Evolutionary conservation across 2,329 filamentous ascomycete genomes (phyloP).

Genomic region (Phialocephala subalpina): DNA sequence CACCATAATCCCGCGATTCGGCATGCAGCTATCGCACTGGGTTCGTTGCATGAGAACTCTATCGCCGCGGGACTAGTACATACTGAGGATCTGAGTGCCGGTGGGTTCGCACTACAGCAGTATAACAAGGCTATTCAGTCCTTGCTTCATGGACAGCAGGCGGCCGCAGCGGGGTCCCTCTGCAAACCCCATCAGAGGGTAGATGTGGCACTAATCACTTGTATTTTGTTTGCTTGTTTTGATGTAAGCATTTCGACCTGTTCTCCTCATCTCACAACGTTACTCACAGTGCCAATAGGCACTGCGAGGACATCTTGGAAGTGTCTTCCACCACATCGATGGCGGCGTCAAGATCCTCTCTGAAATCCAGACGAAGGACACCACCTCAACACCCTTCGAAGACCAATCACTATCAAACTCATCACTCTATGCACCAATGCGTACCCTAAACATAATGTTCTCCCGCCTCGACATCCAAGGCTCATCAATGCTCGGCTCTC

Average conservation of each 20-base stretch:
- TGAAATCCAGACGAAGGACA: neutral
- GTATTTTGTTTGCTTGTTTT: slow-evolving; percentile 25
- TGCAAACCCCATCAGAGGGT: neutral
- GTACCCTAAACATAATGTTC: slow-evolving; percentile 9
- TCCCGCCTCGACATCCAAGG: slow-evolving; percentile 18
- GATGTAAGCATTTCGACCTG: slow-evolving; percentile 8
- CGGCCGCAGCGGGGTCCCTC: neutral
- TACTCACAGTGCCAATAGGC: neutral
- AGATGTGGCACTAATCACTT: slow-evolving; percentile 23
- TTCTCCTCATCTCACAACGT: neutral
- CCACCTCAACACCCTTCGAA: neutral
- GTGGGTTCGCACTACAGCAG: slow-evolving; percentile 18
- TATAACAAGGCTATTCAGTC: slow-evolving; percentile 19
- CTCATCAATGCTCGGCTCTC: neutral
- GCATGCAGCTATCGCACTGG: slow-evolving; percentile 26
- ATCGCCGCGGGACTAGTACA: neutral
- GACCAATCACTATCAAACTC: neutral
- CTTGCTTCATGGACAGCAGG: neutral
- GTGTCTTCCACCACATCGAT: slow-evolving; percentile 16
- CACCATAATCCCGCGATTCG: slow-evolving; percentile 49
- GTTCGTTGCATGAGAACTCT: slow-evolving; percentile 21
- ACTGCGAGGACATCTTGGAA: slow-evolving; percentile 13
- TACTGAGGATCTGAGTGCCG: slow-evolving; percentile 12
- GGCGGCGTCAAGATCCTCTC: slow-evolving; percentile 17
- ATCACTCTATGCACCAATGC: slow-evolving; percentile 1